phyloP scores from a whole-genome alignment of 805 yeast genomes.

The Kazachstania bromeliacearum region DNA sequence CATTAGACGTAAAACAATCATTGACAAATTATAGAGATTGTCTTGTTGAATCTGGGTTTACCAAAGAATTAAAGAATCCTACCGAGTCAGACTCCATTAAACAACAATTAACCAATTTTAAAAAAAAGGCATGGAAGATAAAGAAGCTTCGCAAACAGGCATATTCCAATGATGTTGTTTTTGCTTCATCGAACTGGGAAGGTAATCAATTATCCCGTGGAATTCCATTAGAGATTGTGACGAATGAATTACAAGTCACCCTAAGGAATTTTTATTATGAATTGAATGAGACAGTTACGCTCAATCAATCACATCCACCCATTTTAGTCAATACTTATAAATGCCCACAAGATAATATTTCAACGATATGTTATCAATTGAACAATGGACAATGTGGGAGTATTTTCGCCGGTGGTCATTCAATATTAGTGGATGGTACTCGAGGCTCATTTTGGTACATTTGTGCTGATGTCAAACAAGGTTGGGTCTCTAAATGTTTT shows the following conservation, averaged over 20 bases:
- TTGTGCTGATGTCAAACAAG: constrained; percentile 35
- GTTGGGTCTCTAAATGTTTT: constrained; percentile 40
- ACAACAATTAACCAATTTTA: too few relatives aligned
- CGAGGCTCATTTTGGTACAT: constrained; percentile 51
- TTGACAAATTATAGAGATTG: constrained; percentile 53
- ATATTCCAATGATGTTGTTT: background rate
- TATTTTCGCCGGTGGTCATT: constrained; percentile 71
- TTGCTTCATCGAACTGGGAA: background rate
- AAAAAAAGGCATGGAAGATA: background rate
- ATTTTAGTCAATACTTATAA: background rate
- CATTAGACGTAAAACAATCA: constrained; percentile 33
- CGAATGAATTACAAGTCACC: constrained; percentile 1
- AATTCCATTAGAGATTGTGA: background rate
- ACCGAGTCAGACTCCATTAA: too few relatives aligned
- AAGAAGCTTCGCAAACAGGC: background rate
- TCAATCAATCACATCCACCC: background rate
- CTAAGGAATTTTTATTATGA: constrained; percentile 1
- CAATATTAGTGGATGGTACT: constrained; percentile 55
- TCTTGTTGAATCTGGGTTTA: constrained; percentile 47
- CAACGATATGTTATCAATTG: constrained; percentile 46
- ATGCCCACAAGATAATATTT: background rate
- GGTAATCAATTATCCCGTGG: background rate
- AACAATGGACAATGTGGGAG: constrained; percentile 86
- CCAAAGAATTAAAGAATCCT: constrained; percentile 17
- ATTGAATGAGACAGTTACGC: background rate